Evolutionary conservation across 768 basidiomycete species (phyloP), one percentile per base, ranked within the genome.

Genomic region (Tylopilus balloui): DNA sequence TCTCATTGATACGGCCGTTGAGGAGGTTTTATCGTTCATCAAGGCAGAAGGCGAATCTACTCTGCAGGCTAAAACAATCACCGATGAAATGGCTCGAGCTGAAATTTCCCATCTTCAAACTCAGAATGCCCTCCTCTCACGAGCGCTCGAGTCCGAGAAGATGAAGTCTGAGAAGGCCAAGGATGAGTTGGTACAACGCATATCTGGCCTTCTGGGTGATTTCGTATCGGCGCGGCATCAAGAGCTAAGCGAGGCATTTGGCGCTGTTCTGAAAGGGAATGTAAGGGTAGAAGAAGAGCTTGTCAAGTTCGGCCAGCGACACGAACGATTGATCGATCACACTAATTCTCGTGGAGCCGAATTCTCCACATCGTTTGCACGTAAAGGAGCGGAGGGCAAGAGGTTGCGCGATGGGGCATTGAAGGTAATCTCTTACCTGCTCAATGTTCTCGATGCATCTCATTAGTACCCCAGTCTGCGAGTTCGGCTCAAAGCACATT

Each of bases 121-220:
- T 45, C 90, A 94, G 64, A 95, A 94, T 60, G 72, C 74, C 24
- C 68, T 75, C 9, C 73, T 96, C 35, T 66, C 69, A 7, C 72
- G 73, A 36, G 69, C 89, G 55, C 71, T 94, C 12, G 78, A 81
- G 52, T 67, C 76, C 14, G 90, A 95, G 64, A 80, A 79, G 62
- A 61, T 64, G 13, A 84, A 81, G 51, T 78, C 85, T 0, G 80
- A 84, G 21, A 78, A 75, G 42, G 79, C 86, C 1, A 86, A 82
- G 50, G 81, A 83, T 35, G 85, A 88, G 34, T 65, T 95, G 12
- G 66, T 93, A n/a, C 77, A 84, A 35, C 84, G 83, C 32, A 75
- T 95, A 42, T 86, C 88, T 1, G 73, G 73, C 4, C 73, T 93
- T 55, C 69, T 96, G 2, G 81, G 78, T 11, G 83, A 79, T 23